phyloP scores from a whole-genome alignment of 169 alveolate species.

The Cryptosporidium meleagridis region DNA sequence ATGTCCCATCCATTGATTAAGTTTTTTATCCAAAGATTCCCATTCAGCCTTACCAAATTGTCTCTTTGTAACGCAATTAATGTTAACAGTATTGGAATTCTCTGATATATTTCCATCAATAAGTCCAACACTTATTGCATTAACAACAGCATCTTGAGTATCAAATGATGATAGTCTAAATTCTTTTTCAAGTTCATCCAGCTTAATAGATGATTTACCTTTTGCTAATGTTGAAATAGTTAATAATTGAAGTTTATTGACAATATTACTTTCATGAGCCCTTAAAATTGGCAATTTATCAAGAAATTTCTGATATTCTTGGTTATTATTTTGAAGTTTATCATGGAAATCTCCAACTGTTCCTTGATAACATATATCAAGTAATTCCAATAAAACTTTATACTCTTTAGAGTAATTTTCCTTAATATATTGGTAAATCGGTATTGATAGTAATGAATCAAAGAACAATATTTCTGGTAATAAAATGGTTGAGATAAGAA shows the following conservation, averaged over 20 bases:
- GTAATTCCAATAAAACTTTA: conserved; percentile 1
- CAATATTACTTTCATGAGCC: conserved; percentile 23
- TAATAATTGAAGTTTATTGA: conserved; percentile 29
- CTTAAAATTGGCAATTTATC: not conserved
- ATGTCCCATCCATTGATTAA: conserved; percentile 36
- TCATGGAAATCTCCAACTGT: conserved; percentile 50
- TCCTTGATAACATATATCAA: conserved; percentile 50
- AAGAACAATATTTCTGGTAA: conserved; percentile 61
- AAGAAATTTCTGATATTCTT: conserved; percentile 23
- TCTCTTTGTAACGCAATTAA: conserved; percentile 54
- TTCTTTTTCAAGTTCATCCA: conserved; percentile 52
- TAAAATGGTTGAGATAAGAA: conserved; percentile 37
- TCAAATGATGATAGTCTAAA: conserved; percentile 61
- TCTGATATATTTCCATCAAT: conserved; percentile 60
- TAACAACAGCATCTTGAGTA: conserved; percentile 64
- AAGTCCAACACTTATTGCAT: conserved; percentile 68
- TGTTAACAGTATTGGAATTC: conserved; percentile 33
- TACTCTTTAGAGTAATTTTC: not conserved
- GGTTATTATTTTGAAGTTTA: not conserved
- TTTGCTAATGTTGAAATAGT: conserved; percentile 53
- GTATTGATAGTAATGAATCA: conserved; percentile 40
- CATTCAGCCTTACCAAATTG: conserved; percentile 64
- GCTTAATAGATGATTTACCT: conserved; percentile 13
- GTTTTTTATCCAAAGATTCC: conserved; percentile 35
- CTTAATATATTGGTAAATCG: conserved; percentile 25